These are phyloP conservation scores for Rhizopogon parksii DNA, from an alignment of 1,284 basidiomycete genomes.

Conservation along the genomic window DNA sequence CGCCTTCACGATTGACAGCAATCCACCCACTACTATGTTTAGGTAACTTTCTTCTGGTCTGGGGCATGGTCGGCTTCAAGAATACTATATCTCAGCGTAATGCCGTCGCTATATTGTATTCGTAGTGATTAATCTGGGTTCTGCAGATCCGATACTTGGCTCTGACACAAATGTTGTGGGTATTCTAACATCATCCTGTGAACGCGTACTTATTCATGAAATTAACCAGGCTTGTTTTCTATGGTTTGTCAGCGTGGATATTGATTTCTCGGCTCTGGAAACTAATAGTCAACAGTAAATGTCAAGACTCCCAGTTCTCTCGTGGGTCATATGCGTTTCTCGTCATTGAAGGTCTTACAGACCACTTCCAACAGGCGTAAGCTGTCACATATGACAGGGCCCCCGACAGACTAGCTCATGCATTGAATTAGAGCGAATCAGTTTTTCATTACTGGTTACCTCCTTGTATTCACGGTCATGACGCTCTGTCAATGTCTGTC, in stretches of 20 bases:
- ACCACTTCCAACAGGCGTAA: neutral
- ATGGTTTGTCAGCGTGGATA: neutral
- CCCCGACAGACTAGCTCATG: neutral
- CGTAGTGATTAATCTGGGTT: neutral
- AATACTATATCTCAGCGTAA: conserved; percentile 4
- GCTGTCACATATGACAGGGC: neutral
- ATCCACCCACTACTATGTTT: neutral
- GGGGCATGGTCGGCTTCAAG: conserved; percentile 4
- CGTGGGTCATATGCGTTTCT: neutral
- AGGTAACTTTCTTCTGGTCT: conserved; percentile 6
- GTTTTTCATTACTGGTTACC: neutral
- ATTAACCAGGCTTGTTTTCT: neutral
- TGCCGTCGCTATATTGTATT: neutral
- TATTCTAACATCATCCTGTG: neutral
- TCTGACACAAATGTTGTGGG: conserved; percentile 7
- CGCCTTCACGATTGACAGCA: neutral
- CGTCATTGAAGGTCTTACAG: neutral
- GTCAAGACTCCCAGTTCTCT: neutral
- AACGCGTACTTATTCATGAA: neutral
- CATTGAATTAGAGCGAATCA: neutral
- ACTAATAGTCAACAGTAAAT: neutral
- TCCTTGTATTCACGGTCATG: neutral
- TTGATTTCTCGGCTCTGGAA: neutral
- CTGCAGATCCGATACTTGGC: conserved; percentile 19
- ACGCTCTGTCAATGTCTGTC: neutral